Conservation (phyloP, 257 asterid species). For the Scutellaria barbata region DNA sequence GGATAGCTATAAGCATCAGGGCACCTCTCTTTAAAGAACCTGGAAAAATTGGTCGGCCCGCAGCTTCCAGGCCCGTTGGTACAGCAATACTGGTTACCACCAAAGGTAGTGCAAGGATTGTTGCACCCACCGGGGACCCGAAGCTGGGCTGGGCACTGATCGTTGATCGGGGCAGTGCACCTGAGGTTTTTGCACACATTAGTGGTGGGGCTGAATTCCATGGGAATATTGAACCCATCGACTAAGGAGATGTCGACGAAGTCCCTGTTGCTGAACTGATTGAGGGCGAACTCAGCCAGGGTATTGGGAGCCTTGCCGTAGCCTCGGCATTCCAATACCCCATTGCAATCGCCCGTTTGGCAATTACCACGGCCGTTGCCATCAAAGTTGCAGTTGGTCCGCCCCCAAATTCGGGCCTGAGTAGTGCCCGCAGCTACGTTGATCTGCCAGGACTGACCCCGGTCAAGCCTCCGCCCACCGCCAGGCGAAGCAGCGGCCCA, state of each 20-base stretch:
- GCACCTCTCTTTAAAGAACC: conserved; percentile 49
- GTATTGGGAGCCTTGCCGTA: conserved; percentile 50
- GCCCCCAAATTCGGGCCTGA: conserved; percentile 44
- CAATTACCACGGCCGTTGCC: conserved; percentile 31
- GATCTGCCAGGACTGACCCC: conserved; percentile 43
- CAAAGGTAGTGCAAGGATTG: conserved; percentile 46
- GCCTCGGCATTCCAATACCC: conserved; percentile 39
- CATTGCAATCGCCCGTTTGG: conserved; percentile 41
- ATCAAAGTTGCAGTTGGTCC: conserved; percentile 43
- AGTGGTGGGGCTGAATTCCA: conserved; percentile 50
- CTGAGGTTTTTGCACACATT: conserved; percentile 33
- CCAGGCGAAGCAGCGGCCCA: conserved; percentile 46
- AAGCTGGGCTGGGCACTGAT: conserved; percentile 46
- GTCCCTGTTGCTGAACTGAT: conserved; percentile 43
- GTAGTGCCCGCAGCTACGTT: conserved; percentile 43
- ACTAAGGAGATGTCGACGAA: conserved; percentile 48
- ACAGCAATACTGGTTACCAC: conserved; percentile 44
- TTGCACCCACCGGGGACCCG: conserved; percentile 49
- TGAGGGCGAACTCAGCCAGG: conserved; percentile 53
- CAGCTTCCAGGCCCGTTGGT: conserved; percentile 56
- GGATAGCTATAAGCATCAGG: conserved; percentile 66
- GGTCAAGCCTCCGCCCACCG: conserved; percentile 39
- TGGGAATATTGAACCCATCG: conserved; percentile 51
- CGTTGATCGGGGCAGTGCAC: conserved; percentile 46
- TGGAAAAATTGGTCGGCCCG: conserved; percentile 40